Conservation (phyloP, 2,329 filamentous ascomycete genomes). For the Truncatella angustata region DNA sequence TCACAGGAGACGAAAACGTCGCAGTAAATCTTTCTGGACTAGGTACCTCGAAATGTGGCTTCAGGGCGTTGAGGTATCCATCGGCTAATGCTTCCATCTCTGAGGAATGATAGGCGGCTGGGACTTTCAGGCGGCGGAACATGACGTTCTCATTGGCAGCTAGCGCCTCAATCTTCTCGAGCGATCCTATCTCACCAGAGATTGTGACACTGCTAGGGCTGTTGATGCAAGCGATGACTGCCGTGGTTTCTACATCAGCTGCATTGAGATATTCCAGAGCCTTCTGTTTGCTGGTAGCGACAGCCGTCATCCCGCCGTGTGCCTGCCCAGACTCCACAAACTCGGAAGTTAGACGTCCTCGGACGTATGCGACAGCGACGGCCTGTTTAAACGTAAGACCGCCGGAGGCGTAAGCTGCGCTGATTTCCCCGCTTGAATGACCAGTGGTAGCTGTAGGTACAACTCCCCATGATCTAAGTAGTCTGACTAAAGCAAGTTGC, state of each 20-base stretch:
- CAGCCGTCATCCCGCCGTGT: conserved; percentile 29
- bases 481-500: conserved; percentile 34
- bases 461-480: conserved; percentile 27
- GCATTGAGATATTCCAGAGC: neutral
- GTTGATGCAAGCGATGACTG: conserved; percentile 37
- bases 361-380: conserved; percentile 20
- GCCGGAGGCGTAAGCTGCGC: conserved; percentile 24
- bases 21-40: neutral
- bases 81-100: conserved; percentile 22
- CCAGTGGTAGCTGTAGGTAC: conserved; percentile 24
- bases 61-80: conserved; percentile 15
- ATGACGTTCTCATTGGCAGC: conserved; percentile 13
- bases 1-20: conserved; percentile 7
- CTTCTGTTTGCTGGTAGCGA: conserved; percentile 16
- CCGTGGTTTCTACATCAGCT: conserved; percentile 36
- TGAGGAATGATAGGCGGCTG: conserved; percentile 29
- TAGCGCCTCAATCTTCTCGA: conserved; percentile 36
- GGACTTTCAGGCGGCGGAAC: conserved; percentile 20
- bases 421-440: conserved; percentile 34
- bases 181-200: conserved; percentile 43
- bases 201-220: conserved; percentile 45
- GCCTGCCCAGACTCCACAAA: neutral
- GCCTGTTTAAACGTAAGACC: conserved; percentile 17
- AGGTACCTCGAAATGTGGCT: neutral
- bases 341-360: conserved; percentile 5